phyloP scores from a whole-genome alignment of 1,284 basidiomycete genomes.

The Pseudozyma pruni region DNA sequence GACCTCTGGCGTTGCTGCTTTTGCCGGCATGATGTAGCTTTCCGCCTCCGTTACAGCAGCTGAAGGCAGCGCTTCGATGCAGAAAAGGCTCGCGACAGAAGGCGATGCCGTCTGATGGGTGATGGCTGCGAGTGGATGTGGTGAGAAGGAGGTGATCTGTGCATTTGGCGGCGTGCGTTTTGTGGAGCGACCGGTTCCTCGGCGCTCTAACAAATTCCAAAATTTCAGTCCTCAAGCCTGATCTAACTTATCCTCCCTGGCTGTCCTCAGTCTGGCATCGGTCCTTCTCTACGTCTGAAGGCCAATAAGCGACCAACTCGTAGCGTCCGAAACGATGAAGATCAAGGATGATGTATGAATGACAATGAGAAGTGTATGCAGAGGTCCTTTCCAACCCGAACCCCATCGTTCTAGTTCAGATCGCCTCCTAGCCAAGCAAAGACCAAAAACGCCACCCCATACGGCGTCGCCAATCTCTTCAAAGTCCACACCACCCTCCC shows the following conservation, averaged over 20 bases:
- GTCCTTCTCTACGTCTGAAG: too few species aligned
- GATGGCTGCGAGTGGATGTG: conserved; percentile 13
- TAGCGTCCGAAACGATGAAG: too few species aligned
- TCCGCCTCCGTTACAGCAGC: too few species aligned
- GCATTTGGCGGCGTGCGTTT: conserved; percentile 7
- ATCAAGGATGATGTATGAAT: too few species aligned
- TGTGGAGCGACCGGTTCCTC: conserved; percentile 8
- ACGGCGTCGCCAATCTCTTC: conserved; percentile 58
- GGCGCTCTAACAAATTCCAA: neutral
- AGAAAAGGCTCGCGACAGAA: too few species aligned
- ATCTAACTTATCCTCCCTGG: too few species aligned
- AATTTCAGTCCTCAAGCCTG: neutral
- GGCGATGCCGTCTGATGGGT: too few species aligned
- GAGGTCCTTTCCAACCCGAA: too few species aligned
- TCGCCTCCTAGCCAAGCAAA: conserved; percentile 67
- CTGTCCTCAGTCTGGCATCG: too few species aligned
- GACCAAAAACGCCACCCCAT: conserved; percentile 62
- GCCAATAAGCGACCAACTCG: too few species aligned
- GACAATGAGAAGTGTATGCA: too few species aligned
- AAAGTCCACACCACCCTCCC: conserved; percentile 57
- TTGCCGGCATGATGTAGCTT: conserved; percentile 27
- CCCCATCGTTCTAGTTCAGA: conserved; percentile 33
- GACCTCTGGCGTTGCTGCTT: conserved; percentile 10
- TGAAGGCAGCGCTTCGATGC: neutral
- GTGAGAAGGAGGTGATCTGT: conserved; percentile 31